These are phyloP conservation scores for Aspergillus neoniger DNA, from an alignment of 2,329 filamentous ascomycete species.

Conservation along the genomic window DNA sequence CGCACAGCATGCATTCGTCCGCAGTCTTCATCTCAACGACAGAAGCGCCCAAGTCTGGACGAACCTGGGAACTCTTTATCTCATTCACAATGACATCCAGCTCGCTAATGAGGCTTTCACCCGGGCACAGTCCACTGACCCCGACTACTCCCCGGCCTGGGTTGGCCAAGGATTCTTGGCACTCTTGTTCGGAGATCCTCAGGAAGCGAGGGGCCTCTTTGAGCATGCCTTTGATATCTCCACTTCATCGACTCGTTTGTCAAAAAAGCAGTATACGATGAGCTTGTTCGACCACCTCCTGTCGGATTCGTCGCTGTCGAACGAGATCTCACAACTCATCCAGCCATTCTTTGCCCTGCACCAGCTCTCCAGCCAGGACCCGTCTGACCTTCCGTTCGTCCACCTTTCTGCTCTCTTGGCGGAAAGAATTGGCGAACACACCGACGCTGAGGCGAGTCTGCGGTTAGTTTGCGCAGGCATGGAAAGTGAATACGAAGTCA, in stretches of 20 bases:
- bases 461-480: conserved; percentile 67
- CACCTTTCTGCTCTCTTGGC: conserved; percentile 80
- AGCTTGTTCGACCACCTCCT: conserved; percentile 82
- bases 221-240: conserved; percentile 94
- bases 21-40: conserved; percentile 91
- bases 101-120: conserved; percentile 91
- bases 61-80: conserved; percentile 82
- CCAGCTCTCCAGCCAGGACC: conserved; percentile 72
- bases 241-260: conserved; percentile 70
- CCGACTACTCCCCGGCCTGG: conserved; percentile 92
- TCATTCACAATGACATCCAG: conserved; percentile 78
- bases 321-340: conserved; percentile 65
- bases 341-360: conserved; percentile 86
- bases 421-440: conserved; percentile 73
- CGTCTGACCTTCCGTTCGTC: conserved; percentile 69
- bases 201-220: conserved; percentile 81
- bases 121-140: conserved; percentile 87
- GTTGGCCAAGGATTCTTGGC: conserved; percentile 88
- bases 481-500: conserved; percentile 80
- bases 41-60: conserved; percentile 83
- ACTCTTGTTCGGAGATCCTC: conserved; percentile 69
- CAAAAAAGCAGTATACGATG: conserved; percentile 75
- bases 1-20: conserved; percentile 88
- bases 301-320: conserved; percentile 53
- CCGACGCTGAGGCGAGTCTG: conserved; percentile 64